Evolutionary conservation across 352 stramenopile genomes (phyloP).

Genomic region (Phytophthora pseudosyringae): DNA sequence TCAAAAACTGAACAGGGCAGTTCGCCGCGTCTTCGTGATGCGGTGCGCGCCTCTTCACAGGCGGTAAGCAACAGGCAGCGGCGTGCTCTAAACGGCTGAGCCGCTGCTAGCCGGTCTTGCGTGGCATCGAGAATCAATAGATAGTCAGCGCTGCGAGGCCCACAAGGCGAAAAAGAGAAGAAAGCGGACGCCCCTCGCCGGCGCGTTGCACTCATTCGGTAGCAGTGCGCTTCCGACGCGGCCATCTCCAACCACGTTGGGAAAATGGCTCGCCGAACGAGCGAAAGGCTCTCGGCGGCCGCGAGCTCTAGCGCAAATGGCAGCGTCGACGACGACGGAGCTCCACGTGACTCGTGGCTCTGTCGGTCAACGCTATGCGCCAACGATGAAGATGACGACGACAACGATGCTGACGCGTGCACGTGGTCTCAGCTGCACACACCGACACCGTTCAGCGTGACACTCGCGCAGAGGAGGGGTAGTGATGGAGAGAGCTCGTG

Average conservation of each 20-base stretch:
- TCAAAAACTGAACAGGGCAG: constrained; percentile 28
- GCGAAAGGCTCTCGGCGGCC: constrained; percentile 20
- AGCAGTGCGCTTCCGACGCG: constrained; percentile 36
- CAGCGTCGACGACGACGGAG: constrained; percentile 11
- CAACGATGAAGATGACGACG: constrained; percentile 37
- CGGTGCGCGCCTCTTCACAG: constrained; percentile 34
- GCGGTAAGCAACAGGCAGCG: constrained; percentile 19
- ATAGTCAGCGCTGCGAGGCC: constrained; percentile 20
- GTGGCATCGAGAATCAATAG: constrained; percentile 23
- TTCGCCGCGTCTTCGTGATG: constrained; percentile 36
- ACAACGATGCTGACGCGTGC: constrained; percentile 21
- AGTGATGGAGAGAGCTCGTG: neutral
- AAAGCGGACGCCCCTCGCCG: constrained; percentile 17
- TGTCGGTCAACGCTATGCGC: constrained; percentile 64
- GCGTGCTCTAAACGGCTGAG: constrained; percentile 17
- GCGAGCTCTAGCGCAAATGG: constrained; percentile 14
- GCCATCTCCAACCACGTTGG: constrained; percentile 29
- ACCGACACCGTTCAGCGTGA: constrained; percentile 18
- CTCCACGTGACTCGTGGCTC: constrained; percentile 53
- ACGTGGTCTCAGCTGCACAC: constrained; percentile 34
- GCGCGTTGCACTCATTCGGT: constrained; percentile 17
- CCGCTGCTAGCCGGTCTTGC: constrained; percentile 26
- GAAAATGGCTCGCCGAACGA: constrained; percentile 35
- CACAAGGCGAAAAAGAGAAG: constrained; percentile 33
- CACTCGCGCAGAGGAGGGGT: constrained; percentile 3